Evolutionary conservation across 2,329 filamentous ascomycete species (phyloP).

Genomic region (Clonostachys rosea): DNA sequence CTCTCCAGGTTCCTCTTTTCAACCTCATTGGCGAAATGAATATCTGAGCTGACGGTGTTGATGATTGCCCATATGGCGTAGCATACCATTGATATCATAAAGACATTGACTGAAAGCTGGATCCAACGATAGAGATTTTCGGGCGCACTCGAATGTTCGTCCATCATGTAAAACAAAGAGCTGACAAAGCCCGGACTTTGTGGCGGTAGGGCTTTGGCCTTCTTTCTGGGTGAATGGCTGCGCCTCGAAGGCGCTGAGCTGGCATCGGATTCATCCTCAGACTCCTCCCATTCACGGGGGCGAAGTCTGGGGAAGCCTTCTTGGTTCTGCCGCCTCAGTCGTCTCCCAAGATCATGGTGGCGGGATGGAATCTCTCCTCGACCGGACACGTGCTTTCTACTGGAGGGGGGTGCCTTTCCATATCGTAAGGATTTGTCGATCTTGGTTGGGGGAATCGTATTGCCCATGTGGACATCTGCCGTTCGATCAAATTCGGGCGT

Average conservation of each 20-base stretch:
- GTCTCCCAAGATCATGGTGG: constrained; percentile 33
- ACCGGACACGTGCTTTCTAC: constrained; percentile 40
- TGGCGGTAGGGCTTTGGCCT: background rate
- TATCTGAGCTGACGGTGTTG: constrained; percentile 67
- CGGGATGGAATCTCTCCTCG: constrained; percentile 57
- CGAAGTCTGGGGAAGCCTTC: constrained; percentile 16
- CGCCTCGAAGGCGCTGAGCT: no score
- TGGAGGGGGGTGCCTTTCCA: constrained; percentile 29
- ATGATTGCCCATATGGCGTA: constrained; percentile 69
- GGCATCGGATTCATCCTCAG: constrained; percentile 38
- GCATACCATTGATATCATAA: constrained; percentile 47
- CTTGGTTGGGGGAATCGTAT: constrained; percentile 39
- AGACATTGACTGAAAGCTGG: constrained; percentile 58
- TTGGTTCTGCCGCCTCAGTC: constrained; percentile 48
- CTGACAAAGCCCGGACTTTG: constrained; percentile 23
- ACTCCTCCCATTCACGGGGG: constrained; percentile 17
- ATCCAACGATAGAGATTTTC: constrained; percentile 57
- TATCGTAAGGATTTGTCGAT: constrained; percentile 41
- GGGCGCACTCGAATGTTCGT: constrained; percentile 54
- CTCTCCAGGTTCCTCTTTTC: constrained; percentile 65
- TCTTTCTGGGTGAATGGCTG: no score
- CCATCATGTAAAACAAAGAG: constrained; percentile 44
- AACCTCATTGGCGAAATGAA: constrained; percentile 65
- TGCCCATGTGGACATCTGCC: constrained; percentile 33
- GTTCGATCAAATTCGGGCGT: constrained; percentile 46